A percentile compares a stretch with the other conserved stretches of the same genome.
Conservation (phyloP, 2,329 filamentous ascomycete genomes). For the Diplodia scrobiculata region DNA sequence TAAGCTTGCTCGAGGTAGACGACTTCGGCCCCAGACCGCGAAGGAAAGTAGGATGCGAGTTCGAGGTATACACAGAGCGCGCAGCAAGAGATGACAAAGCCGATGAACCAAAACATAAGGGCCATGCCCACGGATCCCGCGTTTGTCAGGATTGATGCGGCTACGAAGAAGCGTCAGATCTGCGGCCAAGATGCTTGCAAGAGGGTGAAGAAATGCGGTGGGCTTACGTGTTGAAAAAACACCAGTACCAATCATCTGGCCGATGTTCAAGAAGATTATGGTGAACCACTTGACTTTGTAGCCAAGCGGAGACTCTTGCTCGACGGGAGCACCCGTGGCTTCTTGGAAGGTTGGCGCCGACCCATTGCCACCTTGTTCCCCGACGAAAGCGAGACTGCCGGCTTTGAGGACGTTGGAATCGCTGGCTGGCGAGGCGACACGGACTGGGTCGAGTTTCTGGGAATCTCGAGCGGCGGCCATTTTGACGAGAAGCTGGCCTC, state of each 20-base stretch:
- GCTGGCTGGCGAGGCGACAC: constrained; percentile 12
- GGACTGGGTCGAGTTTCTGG: constrained; percentile 1
- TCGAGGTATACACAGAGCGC: constrained; percentile 65
- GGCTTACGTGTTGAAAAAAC: constrained; percentile 65
- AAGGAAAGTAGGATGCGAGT: constrained; percentile 66
- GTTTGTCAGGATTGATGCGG: constrained; percentile 53
- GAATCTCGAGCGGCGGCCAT: too few species aligned
- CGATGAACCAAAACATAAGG: constrained; percentile 66
- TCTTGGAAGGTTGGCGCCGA: constrained; percentile 60
- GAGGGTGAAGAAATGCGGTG: too few species aligned
- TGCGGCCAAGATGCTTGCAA: not conserved
- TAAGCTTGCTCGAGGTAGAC: constrained; percentile 70
- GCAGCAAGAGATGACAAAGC: constrained; percentile 60
- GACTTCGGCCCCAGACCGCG: constrained; percentile 65
- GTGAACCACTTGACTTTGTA: constrained; percentile 60
- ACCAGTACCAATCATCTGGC: constrained; percentile 65
- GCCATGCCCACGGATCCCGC: constrained; percentile 65
- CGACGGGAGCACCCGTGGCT: constrained; percentile 63
- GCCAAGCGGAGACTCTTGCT: constrained; percentile 60
- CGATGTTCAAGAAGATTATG: constrained; percentile 63
- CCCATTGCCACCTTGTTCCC: constrained; percentile 54
- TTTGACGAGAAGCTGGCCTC: too few species aligned
- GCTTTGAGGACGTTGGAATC: constrained; percentile 34
- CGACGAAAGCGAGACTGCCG: constrained; percentile 50
- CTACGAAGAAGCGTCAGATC: not conserved